Evolutionary conservation across 2,329 filamentous ascomycete species (phyloP).

Genomic region (Paecilomyces sp.): DNA sequence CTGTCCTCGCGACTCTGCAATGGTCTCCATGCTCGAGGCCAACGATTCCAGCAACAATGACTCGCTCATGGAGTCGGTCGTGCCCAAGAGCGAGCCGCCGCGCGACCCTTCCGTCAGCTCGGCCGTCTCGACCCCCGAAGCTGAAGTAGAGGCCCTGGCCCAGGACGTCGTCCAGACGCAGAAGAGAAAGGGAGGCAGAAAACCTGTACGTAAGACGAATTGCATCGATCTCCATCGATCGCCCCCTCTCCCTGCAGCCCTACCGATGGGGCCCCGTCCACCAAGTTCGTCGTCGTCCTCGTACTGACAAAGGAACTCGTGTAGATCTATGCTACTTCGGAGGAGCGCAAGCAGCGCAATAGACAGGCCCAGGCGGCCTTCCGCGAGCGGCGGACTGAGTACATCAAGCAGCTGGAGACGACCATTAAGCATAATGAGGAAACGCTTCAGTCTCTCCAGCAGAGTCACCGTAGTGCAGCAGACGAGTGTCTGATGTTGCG

Average conservation of each 20-base stretch:
- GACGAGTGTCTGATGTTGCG: conserved; percentile 97
- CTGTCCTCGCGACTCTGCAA: conserved; percentile 13
- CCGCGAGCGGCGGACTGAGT: conserved; percentile 91
- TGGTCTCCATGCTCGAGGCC: conserved; percentile 40
- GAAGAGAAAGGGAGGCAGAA: conserved; percentile 95
- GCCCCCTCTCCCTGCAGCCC: conserved; percentile 1
- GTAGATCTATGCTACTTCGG: conserved; percentile 96
- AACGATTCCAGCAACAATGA: conserved; percentile 34
- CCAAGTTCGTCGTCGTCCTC: no score
- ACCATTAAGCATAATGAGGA: conserved; percentile 97
- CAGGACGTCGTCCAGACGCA: conserved; percentile 49
- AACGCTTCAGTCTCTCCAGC: conserved; percentile 83
- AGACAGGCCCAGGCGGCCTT: conserved; percentile 96
- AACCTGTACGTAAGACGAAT: conserved; percentile 64
- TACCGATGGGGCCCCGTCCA: conserved; percentile 19
- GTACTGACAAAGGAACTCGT: conserved; percentile 7
- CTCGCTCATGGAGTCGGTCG: conserved; percentile 30
- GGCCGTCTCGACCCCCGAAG: conserved; percentile 40
- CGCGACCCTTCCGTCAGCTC: conserved; percentile 38
- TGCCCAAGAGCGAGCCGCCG: conserved; percentile 36
- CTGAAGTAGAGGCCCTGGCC: conserved; percentile 31
- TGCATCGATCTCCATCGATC: not conserved
- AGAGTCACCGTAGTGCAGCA: conserved; percentile 86
- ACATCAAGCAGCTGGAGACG: conserved; percentile 97
- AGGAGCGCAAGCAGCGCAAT: conserved; percentile 96